Percentiles rank a stretch among this genome's conserved stretches.
These are phyloP conservation scores for Aspergillus aculeatinus DNA, from an alignment of 2,329 filamentous ascomycete genomes.

Conservation along the genomic window DNA sequence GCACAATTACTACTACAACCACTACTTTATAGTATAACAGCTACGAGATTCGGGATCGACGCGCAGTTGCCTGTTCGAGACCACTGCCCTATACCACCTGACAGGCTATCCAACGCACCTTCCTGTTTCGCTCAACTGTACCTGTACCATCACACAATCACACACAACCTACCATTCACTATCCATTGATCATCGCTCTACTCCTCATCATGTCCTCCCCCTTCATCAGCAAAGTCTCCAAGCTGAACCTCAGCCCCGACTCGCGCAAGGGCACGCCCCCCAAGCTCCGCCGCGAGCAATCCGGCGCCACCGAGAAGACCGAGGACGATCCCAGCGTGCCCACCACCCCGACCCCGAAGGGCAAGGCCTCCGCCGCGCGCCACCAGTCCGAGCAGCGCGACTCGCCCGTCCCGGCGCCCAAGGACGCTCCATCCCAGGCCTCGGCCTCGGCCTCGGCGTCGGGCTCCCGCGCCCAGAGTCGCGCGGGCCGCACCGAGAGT, in stretches of 20 bases:
- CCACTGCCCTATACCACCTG: no score
- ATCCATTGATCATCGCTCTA: no score
- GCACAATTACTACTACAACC: no score
- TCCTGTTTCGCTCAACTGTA: no score
- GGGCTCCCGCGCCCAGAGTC: constrained; percentile 15
- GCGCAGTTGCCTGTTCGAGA: no score
- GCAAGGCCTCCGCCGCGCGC: neutral
- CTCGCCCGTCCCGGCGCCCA: constrained; percentile 19
- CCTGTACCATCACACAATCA: neutral
- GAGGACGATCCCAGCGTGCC: constrained; percentile 15
- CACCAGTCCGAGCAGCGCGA: constrained; percentile 26
- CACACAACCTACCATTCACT: neutral
- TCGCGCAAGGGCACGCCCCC: constrained; percentile 23
- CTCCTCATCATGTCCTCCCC: neutral
- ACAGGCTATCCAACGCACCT: no score
- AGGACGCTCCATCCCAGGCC: constrained; percentile 27
- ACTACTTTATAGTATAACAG: no score
- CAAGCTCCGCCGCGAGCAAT: constrained; percentile 24
- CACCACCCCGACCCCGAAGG: constrained; percentile 2
- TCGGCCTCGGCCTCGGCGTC: constrained; percentile 31
- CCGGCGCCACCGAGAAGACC: constrained; percentile 24
- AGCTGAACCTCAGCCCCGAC: constrained; percentile 7
- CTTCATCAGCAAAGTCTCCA: constrained; percentile 1
- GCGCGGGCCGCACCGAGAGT: neutral
- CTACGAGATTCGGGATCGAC: no score